phyloP scores from a whole-genome alignment of 176 grass and related monocot genomes.

The Olyra latifolia region DNA sequence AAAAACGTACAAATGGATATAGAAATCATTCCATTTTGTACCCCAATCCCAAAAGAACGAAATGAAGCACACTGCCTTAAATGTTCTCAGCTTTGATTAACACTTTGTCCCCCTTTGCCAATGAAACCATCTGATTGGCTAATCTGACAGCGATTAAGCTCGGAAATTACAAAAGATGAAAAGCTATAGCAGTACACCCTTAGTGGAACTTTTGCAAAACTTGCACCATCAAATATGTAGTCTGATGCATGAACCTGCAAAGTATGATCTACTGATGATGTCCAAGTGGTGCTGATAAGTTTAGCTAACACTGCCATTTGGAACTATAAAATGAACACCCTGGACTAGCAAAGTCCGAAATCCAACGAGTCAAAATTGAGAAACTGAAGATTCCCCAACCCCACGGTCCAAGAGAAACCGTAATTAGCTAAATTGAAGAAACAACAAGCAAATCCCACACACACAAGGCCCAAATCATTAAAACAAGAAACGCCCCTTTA shows the following conservation, averaged over 20 bases:
- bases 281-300: too few relatives aligned
- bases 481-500: background rate
- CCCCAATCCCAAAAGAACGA: background rate
- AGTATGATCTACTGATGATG: too few relatives aligned
- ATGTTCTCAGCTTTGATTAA: slow-evolving; percentile 4
- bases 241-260: background rate
- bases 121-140: too few relatives aligned
- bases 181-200: too few relatives aligned
- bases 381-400: background rate
- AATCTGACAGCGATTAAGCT: too few relatives aligned
- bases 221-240: background rate
- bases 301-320: background rate
- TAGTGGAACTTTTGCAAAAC: too few relatives aligned
- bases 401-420: background rate
- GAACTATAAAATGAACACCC: background rate
- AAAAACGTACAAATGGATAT: background rate
- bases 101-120: background rate
- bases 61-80: background rate
- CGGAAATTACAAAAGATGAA: too few relatives aligned
- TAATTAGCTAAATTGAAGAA: background rate
- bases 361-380: background rate
- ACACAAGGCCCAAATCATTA: too few relatives aligned
- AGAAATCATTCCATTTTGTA: background rate
- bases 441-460: background rate
- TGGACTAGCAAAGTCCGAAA: background rate